These are phyloP conservation scores for Spinacia oleracea DNA, from an alignment of 179 eudicot species.

Conservation along the genomic window DNA sequence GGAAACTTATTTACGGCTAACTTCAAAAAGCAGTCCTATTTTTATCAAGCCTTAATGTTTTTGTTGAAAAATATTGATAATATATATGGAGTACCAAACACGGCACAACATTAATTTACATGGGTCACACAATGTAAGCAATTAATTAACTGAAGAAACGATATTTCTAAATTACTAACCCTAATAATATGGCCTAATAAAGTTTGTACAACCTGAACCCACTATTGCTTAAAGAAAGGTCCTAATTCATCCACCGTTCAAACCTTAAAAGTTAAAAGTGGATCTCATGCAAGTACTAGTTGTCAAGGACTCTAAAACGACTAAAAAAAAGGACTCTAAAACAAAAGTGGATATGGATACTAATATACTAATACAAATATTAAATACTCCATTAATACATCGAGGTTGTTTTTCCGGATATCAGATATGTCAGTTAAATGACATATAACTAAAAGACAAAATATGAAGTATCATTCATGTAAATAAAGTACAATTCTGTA, in stretches of 20 bases:
- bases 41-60: neutral
- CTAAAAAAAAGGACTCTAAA: too few relatives aligned
- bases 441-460: too few relatives aligned
- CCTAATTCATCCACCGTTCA: neutral
- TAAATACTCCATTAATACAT: too few relatives aligned
- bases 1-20: neutral
- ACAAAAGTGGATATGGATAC: neutral
- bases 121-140: neutral
- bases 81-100: neutral
- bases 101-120: neutral
- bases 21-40: neutral
- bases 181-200: too few relatives aligned
- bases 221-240: neutral
- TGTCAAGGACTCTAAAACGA: too few relatives aligned
- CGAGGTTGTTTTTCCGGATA: too few relatives aligned
- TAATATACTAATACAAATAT: too few relatives aligned
- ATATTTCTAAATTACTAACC: neutral
- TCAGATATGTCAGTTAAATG: too few relatives aligned
- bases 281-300: neutral
- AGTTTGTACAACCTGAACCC: neutral
- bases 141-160: neutral
- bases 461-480: too few relatives aligned
- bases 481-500: too few relatives aligned
- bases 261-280: slow-evolving; percentile 5
- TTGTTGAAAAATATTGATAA: too few relatives aligned